Evolutionary conservation across 1,284 basidiomycete species (phyloP), one percentile per base, ranked within the genome.

Genomic region (Sporisorium iseilematis-ciliati): DNA sequence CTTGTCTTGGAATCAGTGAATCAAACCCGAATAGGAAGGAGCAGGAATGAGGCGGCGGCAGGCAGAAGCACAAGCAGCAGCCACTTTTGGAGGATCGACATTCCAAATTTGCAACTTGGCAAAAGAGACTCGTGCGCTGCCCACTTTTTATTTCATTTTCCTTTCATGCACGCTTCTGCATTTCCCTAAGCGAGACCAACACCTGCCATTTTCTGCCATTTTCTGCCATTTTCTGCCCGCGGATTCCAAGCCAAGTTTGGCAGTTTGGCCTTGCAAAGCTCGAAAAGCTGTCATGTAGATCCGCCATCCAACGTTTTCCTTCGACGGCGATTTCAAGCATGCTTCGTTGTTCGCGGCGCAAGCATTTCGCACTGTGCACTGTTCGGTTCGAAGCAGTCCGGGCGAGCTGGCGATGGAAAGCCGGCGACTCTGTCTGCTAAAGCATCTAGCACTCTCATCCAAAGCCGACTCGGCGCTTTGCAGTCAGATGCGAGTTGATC

Each of bases 131-230:
- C n/a, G n/a, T n/a, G n/a, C n/a, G n/a, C 8, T 29, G 4, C 29
- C 29, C 29, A 29, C 8, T 29, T 29, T 29, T 29, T 29, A 21
- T 42, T 21, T 12, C 10, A 38, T 38, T 38, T 38, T 20, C 29
- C 16, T 38, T 38, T 20, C 29, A 35, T 53, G 35, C 38, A 53
- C 5, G 1, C 26, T 18, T 46, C 20, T 14, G 20, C 45, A 21
- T 42, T 21, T 12, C 12, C 7, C 49, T 49, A 55, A 40, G 54
- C 59, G 58, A 67, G 65, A 67, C 65, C 65, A 67, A 67, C 65
- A 67, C 65, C 54, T 56, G 54, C 54, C 54, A 56, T 2, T 33
- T 33, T 56, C 26, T 20, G 54, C 54, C 26, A n/a, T n/a, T n/a
- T n/a, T n/a, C 54, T 56, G 54, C 54, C 54, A 56, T 2, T 33